Percentiles rank a stretch among this genome's conserved stretches.
phyloP scores from a whole-genome alignment of 331 rosid species.

The Quercus lobata region DNA sequence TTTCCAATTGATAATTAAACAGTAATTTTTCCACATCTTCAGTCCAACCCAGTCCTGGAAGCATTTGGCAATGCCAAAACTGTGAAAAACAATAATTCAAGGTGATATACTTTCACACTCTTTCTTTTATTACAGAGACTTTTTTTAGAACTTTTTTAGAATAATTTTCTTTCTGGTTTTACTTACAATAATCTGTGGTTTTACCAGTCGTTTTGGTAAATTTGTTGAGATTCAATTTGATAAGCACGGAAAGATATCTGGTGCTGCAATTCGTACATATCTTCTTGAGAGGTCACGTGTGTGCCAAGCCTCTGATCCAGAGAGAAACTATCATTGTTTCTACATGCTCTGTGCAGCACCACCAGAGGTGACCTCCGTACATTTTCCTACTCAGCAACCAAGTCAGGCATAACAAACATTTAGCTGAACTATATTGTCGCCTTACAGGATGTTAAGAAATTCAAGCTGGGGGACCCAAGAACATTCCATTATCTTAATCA shows the following conservation, averaged over 20 bases:
- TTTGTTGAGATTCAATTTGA: slow-evolving; percentile 89
- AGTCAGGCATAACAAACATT: slow-evolving; percentile 7
- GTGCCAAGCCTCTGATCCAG: slow-evolving; percentile 83
- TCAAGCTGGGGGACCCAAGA: slow-evolving; percentile 69
- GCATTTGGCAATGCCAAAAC: slow-evolving; percentile 91
- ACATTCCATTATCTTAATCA: slow-evolving; percentile 76
- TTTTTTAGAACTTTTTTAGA: background rate
- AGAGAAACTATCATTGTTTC: slow-evolving; percentile 89
- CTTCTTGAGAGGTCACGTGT: slow-evolving; percentile 87
- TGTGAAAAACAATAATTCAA: slow-evolving; percentile 83
- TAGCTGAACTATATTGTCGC: slow-evolving; percentile 19
- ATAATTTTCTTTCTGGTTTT: slow-evolving; percentile 4
- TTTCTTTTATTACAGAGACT: background rate
- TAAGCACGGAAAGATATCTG: slow-evolving; percentile 76
- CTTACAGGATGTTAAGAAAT: slow-evolving; percentile 60
- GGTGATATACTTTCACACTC: slow-evolving; percentile 32
- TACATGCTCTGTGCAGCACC: slow-evolving; percentile 94
- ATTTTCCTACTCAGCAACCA: background rate
- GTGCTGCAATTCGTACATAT: slow-evolving; percentile 87
- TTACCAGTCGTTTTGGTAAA: slow-evolving; percentile 82
- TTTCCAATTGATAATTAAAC: slow-evolving; percentile 5
- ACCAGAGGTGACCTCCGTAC: slow-evolving; percentile 50
- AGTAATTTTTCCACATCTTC: slow-evolving; percentile 36
- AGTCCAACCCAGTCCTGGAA: slow-evolving; percentile 91
- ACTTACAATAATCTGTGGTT: slow-evolving; percentile 23